phyloP scores from a whole-genome alignment of 1,139 yeast genomes.

The Keqinozyma sinolaborantium region DNA sequence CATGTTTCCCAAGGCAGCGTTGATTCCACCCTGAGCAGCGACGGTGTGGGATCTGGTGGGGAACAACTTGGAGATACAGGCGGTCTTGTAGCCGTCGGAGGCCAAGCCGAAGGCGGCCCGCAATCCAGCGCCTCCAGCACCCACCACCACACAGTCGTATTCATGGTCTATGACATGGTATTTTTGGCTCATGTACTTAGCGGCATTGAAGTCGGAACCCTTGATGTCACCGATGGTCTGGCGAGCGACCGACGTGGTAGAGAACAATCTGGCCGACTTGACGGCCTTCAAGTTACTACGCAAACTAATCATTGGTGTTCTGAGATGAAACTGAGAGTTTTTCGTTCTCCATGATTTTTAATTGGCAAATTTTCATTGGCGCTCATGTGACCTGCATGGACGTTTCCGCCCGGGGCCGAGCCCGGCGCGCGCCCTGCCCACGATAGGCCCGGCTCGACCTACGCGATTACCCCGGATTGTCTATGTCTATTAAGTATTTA shows the following conservation, averaged over 20 bases:
- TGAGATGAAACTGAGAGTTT: constrained; percentile 1
- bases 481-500: constrained; percentile 3
- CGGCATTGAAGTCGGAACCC: constrained; percentile 48
- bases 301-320: constrained; percentile 9
- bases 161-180: constrained; percentile 95
- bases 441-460: too few species aligned
- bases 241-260: constrained; percentile 23
- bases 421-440: too few species aligned
- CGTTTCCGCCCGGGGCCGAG: neutral
- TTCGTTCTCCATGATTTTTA: neutral
- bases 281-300: constrained; percentile 6
- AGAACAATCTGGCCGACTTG: constrained; percentile 18
- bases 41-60: constrained; percentile 99
- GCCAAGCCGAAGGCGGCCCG: constrained; percentile 98
- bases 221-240: constrained; percentile 47
- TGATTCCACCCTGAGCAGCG: constrained; percentile 99
- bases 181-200: constrained; percentile 61
- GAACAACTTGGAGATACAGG: constrained; percentile 94
- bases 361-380: neutral
- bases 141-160: constrained; percentile 95
- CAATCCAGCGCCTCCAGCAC: constrained; percentile 99
- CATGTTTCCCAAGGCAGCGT: constrained; percentile 97
- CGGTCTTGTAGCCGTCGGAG: constrained; percentile 95
- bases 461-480: neutral
- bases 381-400: neutral